These are phyloP conservation scores for Kwoniella sp. DNA, from an alignment of 768 basidiomycete genomes.

Conservation along the genomic window DNA sequence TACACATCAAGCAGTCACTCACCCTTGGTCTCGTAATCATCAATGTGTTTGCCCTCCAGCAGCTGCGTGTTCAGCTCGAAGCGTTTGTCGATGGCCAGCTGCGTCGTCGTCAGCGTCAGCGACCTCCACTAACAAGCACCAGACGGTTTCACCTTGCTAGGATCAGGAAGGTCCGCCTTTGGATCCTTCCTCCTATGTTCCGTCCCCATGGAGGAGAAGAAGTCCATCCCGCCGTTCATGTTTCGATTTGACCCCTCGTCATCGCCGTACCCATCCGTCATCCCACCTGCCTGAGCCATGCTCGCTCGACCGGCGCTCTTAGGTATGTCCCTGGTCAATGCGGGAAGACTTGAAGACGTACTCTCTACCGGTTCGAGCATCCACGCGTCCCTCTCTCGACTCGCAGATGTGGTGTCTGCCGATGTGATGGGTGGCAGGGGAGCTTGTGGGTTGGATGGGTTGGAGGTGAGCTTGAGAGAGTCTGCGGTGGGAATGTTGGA, in stretches of 20 bases:
- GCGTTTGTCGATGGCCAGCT: constrained; percentile 42
- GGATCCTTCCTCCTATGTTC: constrained; percentile 60
- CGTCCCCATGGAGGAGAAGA: constrained; percentile 81
- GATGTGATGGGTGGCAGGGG: constrained; percentile 54
- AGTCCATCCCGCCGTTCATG: constrained; percentile 66
- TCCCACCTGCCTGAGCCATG: constrained; percentile 9
- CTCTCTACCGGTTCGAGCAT: constrained; percentile 61
- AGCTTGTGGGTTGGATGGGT: constrained; percentile 56
- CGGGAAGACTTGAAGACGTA: constrained; percentile 40
- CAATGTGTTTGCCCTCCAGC: constrained; percentile 55
- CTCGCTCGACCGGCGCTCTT: constrained; percentile 19
- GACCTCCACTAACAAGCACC: neutral
- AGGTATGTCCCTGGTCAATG: constrained; percentile 26
- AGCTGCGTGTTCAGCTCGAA: constrained; percentile 51
- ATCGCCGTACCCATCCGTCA: constrained; percentile 52
- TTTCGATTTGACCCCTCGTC: constrained; percentile 57
- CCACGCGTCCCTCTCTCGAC: constrained; percentile 73
- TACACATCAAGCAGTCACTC: constrained; percentile 44
- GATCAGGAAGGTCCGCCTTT: constrained; percentile 60
- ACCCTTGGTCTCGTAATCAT: constrained; percentile 54
- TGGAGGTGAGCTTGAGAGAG: constrained; percentile 65
- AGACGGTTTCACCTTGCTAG: constrained; percentile 60
- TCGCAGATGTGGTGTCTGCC: constrained; percentile 56
- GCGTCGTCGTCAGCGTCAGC: neutral
- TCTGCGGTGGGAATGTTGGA: constrained; percentile 72